Evolutionary conservation across 352 stramenopile species (phyloP).

Genomic region (Phytophthora tentaculata): DNA sequence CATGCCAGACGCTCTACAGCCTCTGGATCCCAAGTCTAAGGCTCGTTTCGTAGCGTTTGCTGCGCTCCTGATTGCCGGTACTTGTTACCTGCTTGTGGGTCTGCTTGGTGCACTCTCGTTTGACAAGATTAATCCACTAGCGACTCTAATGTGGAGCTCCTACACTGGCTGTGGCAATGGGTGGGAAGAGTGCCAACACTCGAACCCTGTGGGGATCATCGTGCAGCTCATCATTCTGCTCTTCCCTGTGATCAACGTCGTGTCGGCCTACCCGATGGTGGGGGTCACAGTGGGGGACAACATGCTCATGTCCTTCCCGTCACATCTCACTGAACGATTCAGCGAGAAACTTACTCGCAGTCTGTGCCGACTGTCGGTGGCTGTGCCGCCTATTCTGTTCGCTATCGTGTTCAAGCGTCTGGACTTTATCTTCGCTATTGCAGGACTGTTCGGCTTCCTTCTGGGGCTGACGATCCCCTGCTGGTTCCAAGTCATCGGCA

Average conservation of each 20-base stretch:
- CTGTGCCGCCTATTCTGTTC: conserved; percentile 72
- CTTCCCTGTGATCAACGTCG: conserved; percentile 87
- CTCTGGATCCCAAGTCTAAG: conserved; percentile 70
- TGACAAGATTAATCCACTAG: conserved; percentile 81
- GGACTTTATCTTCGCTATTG: conserved; percentile 85
- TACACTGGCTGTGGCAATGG: conserved; percentile 86
- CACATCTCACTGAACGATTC: conserved; percentile 57
- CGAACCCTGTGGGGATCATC: conserved; percentile 57
- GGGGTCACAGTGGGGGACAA: conserved; percentile 86
- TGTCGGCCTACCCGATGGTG: conserved; percentile 86
- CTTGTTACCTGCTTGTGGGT: conserved; percentile 79
- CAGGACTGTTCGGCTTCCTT: conserved; percentile 81
- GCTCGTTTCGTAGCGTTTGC: conserved; percentile 71
- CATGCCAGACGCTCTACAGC: conserved; percentile 87
- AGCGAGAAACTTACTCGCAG: conserved; percentile 53
- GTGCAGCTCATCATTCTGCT: conserved; percentile 84
- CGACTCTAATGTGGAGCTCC: conserved; percentile 78
- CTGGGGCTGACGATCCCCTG: conserved; percentile 80
- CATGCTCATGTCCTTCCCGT: conserved; percentile 84
- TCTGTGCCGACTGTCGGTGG: conserved; percentile 69
- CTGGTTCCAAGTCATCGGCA: conserved; percentile 87
- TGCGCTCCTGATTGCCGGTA: conserved; percentile 66
- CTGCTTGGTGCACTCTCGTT: conserved; percentile 79
- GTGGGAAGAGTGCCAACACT: conserved; percentile 58
- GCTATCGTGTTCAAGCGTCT: conserved; percentile 87